Evolutionary conservation across 805 yeast species (phyloP).

Genomic region (Metschnikowia reukaufii): DNA sequence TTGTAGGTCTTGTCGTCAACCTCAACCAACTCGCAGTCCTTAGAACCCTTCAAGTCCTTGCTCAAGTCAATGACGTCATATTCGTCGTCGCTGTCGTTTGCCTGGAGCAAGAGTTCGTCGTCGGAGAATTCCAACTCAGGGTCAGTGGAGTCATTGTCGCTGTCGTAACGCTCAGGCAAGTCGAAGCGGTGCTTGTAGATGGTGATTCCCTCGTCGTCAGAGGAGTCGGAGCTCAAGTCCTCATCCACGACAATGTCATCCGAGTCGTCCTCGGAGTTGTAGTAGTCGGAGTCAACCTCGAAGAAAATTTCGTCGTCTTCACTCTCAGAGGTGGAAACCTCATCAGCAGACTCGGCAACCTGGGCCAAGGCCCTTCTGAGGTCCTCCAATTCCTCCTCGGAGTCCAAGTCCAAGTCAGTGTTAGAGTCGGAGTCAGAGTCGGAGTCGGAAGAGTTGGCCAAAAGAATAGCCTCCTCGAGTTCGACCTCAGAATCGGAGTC

Average conservation of each 20-base stretch:
- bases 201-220: conserved; percentile 42
- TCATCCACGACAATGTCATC: conserved; percentile 21
- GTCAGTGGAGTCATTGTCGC: conserved; percentile 38
- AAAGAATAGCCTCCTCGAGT: conserved; percentile 7
- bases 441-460: conserved; percentile 18
- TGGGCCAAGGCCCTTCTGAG: conserved; percentile 19
- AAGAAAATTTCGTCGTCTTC: conserved; percentile 23
- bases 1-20: conserved; percentile 40
- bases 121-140: conserved; percentile 37
- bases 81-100: conserved; percentile 25
- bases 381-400: conserved; percentile 28
- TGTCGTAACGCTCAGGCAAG: conserved; percentile 34
- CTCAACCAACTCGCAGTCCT: conserved; percentile 44
- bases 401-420: conserved; percentile 33
- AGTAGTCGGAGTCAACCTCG: conserved; percentile 34
- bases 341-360: conserved; percentile 22
- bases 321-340: conserved; percentile 15
- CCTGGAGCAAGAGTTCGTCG: conserved; percentile 19
- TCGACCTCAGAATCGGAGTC: conserved; percentile 16
- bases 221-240: conserved; percentile 26
- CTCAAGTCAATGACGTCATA: conserved; percentile 40
- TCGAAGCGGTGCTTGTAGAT: conserved; percentile 43
- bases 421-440: conserved; percentile 13
- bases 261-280: conserved; percentile 24
- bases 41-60: conserved; percentile 41